Percentiles rank a stretch among this genome's conserved stretches.
Conservation (phyloP, 1,284 basidiomycete species). For the Golubevia pallescens region DNA sequence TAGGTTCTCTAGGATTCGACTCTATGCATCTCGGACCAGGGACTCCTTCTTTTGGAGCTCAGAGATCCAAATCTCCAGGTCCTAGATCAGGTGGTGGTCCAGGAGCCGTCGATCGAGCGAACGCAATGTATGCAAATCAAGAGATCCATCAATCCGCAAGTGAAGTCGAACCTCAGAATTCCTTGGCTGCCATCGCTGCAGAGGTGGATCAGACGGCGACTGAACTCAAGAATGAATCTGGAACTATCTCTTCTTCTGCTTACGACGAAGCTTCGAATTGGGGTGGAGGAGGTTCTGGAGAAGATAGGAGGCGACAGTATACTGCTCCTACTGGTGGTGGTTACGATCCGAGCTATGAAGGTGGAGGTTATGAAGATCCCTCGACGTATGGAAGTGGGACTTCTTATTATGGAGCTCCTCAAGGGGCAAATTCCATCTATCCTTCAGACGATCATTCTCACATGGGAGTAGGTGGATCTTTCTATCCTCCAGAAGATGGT, state of each 20-base stretch:
- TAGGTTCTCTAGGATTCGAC: constrained; percentile 31
- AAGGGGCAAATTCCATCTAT: neutral
- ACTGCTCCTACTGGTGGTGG: neutral
- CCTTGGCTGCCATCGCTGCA: constrained; percentile 41
- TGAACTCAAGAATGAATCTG: constrained; percentile 21
- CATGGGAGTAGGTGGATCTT: neutral
- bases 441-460: neutral
- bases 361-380: neutral
- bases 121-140: constrained; percentile 43
- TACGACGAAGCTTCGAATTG: neutral
- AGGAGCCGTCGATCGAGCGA: constrained; percentile 27
- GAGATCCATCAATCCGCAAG: constrained; percentile 47
- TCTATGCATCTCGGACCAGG: constrained; percentile 32
- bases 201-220: constrained; percentile 42
- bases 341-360: neutral
- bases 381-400: neutral
- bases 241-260: neutral
- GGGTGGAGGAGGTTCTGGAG: neutral
- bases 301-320: neutral
- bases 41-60: constrained; percentile 32
- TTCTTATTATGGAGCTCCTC: neutral
- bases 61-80: constrained; percentile 19
- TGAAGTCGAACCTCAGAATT: constrained; percentile 43
- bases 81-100: constrained; percentile 13
- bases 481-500: neutral